Percentiles rank a stretch among this genome's conserved stretches.
phyloP scores from a whole-genome alignment of 495 filamentous ascomycete genomes.

The Penicillium soppii region DNA sequence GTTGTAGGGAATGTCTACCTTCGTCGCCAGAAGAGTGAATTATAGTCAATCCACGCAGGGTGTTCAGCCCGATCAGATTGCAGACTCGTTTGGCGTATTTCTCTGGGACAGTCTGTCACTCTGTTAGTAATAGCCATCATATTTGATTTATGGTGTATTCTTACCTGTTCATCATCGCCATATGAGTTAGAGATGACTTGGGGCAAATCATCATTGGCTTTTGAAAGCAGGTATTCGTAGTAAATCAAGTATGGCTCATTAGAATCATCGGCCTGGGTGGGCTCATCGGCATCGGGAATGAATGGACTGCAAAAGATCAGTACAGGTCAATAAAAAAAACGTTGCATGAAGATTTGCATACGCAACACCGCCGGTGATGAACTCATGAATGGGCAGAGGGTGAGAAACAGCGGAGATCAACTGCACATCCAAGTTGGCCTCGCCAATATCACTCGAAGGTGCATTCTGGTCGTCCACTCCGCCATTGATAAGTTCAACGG shows the following conservation, averaged over 20 bases:
- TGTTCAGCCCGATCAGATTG: conserved; percentile 65
- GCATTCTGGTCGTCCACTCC: conserved; percentile 49
- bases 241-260: conserved; percentile 72
- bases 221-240: conserved; percentile 54
- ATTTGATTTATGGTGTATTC: not conserved
- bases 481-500: conserved; percentile 55
- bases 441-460: conserved; percentile 37
- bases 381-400: conserved; percentile 59
- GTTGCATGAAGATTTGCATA: conserved; percentile 11
- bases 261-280: conserved; percentile 38
- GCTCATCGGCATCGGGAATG: conserved; percentile 58
- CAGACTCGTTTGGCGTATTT: conserved; percentile 66
- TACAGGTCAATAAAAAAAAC: not conserved
- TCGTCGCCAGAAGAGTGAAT: conserved; percentile 64
- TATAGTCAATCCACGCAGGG: conserved; percentile 65
- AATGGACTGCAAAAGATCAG: conserved; percentile 37
- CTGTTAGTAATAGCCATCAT: not conserved
- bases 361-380: conserved; percentile 60
- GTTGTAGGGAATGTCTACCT: conserved; percentile 26
- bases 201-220: conserved; percentile 58
- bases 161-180: conserved; percentile 62
- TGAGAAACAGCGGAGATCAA: conserved; percentile 55
- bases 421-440: conserved; percentile 73
- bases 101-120: conserved; percentile 57
- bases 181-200: conserved; percentile 70